phyloP scores from a whole-genome alignment of 73 alveolate genomes.

The Uronychia setigera region DNA sequence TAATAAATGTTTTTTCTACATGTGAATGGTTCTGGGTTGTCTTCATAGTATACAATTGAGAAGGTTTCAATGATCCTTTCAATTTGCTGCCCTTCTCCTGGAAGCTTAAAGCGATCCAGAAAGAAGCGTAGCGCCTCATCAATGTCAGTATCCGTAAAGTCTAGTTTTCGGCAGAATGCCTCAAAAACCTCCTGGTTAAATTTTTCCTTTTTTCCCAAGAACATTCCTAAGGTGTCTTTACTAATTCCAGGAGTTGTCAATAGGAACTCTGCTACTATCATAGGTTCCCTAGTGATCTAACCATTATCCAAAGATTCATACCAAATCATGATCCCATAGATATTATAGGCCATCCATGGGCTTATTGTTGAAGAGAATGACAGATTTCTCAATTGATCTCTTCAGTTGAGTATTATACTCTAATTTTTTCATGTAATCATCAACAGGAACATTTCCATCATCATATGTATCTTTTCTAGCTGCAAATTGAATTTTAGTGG shows the following conservation, averaged over 20 bases:
- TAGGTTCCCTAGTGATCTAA: constrained; percentile 15
- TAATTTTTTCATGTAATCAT: neutral
- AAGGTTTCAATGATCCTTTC: constrained; percentile 70
- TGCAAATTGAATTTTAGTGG: neutral
- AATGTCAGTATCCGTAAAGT: constrained; percentile 48
- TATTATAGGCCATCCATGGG: constrained; percentile 51
- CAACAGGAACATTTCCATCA: neutral
- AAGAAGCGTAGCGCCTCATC: constrained; percentile 74
- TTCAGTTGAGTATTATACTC: constrained; percentile 41
- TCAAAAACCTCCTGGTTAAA: constrained; percentile 39
- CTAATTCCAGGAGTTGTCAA: constrained; percentile 72
- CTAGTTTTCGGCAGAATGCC: constrained; percentile 52
- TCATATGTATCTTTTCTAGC: neutral
- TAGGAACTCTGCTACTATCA: constrained; percentile 51
- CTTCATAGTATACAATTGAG: constrained; percentile 52
- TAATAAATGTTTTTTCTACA: neutral
- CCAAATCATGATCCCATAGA: constrained; percentile 3
- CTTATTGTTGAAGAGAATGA: constrained; percentile 50
- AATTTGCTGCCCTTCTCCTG: constrained; percentile 75
- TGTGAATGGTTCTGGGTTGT: constrained; percentile 35
- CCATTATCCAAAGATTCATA: neutral
- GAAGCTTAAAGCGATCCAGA: constrained; percentile 60
- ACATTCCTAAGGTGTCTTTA: constrained; percentile 62
- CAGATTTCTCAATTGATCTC: constrained; percentile 37
- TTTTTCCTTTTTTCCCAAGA: constrained; percentile 55